Conservation (phyloP, 2,329 filamentous ascomycete species). For the Aureobasidium vineae region DNA sequence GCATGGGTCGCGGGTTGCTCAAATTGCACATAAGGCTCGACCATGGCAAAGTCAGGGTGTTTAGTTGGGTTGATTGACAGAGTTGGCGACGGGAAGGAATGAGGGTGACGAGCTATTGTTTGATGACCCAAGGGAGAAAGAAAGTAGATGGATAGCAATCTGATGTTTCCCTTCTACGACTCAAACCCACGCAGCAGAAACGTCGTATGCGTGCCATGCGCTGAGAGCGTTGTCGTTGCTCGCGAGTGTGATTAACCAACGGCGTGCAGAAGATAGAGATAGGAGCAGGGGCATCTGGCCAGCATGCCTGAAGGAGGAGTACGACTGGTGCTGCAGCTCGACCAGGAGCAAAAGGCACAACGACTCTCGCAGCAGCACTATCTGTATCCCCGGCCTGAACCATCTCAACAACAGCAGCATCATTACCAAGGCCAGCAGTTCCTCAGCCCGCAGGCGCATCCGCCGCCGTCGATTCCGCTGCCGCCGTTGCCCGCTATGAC, state of each 20-base stretch:
- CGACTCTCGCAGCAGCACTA: slow-evolving; percentile 2
- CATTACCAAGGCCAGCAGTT: neutral
- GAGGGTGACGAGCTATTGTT: neutral
- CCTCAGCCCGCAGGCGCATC: slow-evolving; percentile 5
- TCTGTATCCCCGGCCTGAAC: neutral
- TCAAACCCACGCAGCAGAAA: neutral
- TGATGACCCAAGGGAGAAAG: slow-evolving; percentile 1
- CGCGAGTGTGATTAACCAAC: neutral
- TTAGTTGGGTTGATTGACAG: neutral
- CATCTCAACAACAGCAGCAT: neutral
- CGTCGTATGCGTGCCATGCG: neutral
- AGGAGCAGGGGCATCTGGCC: slow-evolving; percentile 9
- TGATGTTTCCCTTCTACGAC: neutral
- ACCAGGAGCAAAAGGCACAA: slow-evolving; percentile 11
- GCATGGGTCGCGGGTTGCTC: slow-evolving; percentile 15
- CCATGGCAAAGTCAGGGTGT: slow-evolving; percentile 14
- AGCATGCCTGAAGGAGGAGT: slow-evolving; percentile 21
- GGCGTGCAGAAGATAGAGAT: neutral
- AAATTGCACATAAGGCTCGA: slow-evolving; percentile 19
- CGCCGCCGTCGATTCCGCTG: slow-evolving; percentile 23
- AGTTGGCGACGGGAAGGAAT: slow-evolving; percentile 18
- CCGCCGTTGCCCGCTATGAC: slow-evolving; percentile 25
- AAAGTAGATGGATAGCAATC: neutral
- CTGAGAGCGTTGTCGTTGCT: neutral
- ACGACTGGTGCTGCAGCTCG: slow-evolving; percentile 9